Percentiles rank a stretch among this genome's conserved stretches.
Conservation (phyloP, 345 rosid species). For the Murraya koenigii region DNA sequence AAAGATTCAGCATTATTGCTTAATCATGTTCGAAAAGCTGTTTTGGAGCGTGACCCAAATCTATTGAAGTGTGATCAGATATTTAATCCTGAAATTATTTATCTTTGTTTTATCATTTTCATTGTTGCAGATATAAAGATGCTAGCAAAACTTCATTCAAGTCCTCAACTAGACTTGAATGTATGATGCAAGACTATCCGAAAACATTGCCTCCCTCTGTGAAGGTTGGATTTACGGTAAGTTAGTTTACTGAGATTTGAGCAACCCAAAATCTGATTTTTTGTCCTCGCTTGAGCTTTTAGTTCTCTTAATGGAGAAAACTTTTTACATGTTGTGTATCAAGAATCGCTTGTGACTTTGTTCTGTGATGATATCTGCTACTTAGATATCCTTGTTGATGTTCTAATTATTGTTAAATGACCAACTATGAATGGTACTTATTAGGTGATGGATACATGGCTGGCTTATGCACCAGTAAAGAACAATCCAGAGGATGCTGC, state of each 20-base stretch:
- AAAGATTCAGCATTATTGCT: background rate
- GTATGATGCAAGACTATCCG: conserved; percentile 99
- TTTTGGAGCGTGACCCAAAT: background rate
- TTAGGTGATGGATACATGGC: conserved; percentile 85
- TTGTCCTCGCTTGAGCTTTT: background rate
- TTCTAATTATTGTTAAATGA: background rate
- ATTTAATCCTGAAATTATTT: background rate
- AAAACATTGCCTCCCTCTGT: conserved; percentile 87
- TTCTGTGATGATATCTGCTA: conserved; percentile 4
- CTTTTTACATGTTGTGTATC: background rate
- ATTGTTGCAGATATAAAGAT: conserved; percentile 76
- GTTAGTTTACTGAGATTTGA: background rate
- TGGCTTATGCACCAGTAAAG: conserved; percentile 94
- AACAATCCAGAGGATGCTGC: conserved; percentile 95
- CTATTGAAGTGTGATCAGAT: background rate
- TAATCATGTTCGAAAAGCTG: conserved; percentile 1
- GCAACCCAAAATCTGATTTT: background rate
- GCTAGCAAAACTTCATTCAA: conserved; percentile 80
- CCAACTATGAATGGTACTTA: background rate
- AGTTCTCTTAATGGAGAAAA: background rate
- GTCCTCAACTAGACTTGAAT: conserved; percentile 91
- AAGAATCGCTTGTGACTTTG: background rate
- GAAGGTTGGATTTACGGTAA: conserved; percentile 92
- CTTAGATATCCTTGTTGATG: background rate
- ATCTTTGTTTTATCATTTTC: conserved; percentile 12